A percentile compares a stretch with the other conserved stretches of the same genome.
Evolutionary conservation across 768 basidiomycete species (phyloP).

Genomic region (Amanita rubescens): DNA sequence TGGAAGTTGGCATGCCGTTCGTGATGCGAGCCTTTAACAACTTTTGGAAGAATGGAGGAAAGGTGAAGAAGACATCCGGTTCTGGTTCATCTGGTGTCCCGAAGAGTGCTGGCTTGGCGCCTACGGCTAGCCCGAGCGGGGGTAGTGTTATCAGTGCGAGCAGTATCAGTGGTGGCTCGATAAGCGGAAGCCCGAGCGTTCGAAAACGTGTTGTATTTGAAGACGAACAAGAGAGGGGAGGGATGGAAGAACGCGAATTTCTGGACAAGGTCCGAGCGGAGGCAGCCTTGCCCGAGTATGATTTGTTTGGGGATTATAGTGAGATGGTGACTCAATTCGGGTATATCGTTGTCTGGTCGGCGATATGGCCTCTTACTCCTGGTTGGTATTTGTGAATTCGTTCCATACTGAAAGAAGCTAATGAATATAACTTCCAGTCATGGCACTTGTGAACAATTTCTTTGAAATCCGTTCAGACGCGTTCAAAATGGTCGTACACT

Average conservation of each 20-base stretch:
- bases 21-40: constrained; percentile 52
- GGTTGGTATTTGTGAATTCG: constrained; percentile 31
- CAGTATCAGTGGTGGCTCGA: neutral
- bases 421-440: constrained; percentile 32
- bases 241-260: constrained; percentile 68
- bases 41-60: constrained; percentile 31
- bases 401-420: neutral
- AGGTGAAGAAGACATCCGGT: constrained; percentile 23
- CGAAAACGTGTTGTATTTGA: constrained; percentile 74
- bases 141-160: neutral
- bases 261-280: constrained; percentile 73
- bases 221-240: constrained; percentile 50
- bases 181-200: constrained; percentile 13
- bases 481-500: constrained; percentile 86
- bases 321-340: constrained; percentile 98
- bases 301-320: constrained; percentile 80
- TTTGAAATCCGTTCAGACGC: constrained; percentile 91
- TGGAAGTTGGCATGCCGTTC: constrained; percentile 78
- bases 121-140: neutral
- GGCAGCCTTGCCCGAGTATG: constrained; percentile 73
- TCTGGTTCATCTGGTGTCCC: constrained; percentile 1
- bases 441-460: constrained; percentile 89
- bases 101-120: constrained; percentile 10
- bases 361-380: constrained; percentile 90
- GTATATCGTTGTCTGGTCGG: constrained; percentile 86